Evolutionary conservation across 176 grass and related monocot species (phyloP).

Genomic region (Cocos nucifera): DNA sequence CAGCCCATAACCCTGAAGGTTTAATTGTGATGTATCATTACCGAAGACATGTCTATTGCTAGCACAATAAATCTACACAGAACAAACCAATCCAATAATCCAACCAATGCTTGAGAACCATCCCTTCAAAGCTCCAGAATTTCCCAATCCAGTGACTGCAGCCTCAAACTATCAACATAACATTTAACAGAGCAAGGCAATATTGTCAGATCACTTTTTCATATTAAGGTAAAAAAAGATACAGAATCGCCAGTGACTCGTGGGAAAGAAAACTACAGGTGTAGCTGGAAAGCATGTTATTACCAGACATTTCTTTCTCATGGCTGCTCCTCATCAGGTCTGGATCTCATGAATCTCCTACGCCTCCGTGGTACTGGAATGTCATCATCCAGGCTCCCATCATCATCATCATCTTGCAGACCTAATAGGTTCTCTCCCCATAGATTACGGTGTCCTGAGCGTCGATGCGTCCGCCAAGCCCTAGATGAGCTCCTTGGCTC

Average conservation of each 20-base stretch:
- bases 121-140: neutral
- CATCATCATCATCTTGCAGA: constrained; percentile 10
- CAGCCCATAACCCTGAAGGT: neutral
- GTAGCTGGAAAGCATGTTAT: neutral
- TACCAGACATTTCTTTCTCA: constrained; percentile 5
- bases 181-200: constrained; percentile 5
- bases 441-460: constrained; percentile 17
- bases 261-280: neutral
- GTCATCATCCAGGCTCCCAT: constrained; percentile 28
- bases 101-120: neutral
- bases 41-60: neutral
- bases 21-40: neutral
- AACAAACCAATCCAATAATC: neutral
- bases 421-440: constrained; percentile 19
- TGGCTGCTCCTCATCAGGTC: constrained; percentile 23
- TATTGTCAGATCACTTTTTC: constrained; percentile 1
- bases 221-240: neutral
- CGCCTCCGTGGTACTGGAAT: constrained; percentile 23
- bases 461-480: constrained; percentile 30
- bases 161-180: constrained; percentile 11
- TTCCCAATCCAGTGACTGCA: neutral
- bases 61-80: neutral
- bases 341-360: constrained; percentile 30
- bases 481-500: constrained; percentile 33
- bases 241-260: neutral